phyloP scores from a whole-genome alignment of 371 early-diverging fungal species.

The Syncephalastrum monosporum region DNA sequence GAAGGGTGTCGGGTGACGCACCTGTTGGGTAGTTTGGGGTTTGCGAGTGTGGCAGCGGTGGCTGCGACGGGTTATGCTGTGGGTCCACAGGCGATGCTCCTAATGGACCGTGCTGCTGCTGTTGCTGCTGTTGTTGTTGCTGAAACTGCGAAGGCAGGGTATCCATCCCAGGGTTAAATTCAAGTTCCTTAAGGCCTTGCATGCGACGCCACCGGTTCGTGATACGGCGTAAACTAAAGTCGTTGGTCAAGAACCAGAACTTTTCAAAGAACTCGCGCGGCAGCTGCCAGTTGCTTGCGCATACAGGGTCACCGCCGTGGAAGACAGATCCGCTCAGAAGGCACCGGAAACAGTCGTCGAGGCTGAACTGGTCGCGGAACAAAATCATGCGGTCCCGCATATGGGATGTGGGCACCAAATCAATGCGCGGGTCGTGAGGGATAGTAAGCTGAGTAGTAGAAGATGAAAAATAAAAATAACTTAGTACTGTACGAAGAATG shows the following conservation, averaged over 20 bases:
- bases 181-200: slow-evolving; percentile 29
- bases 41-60: not conserved
- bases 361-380: slow-evolving; percentile 40
- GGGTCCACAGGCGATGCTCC: not conserved
- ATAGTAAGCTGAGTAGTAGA: slow-evolving; percentile 22
- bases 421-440: slow-evolving; percentile 53
- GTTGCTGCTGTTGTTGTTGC: not conserved
- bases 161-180: not conserved
- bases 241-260: slow-evolving; percentile 39
- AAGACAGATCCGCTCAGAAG: slow-evolving; percentile 39
- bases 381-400: slow-evolving; percentile 55
- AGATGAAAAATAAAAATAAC: not conserved
- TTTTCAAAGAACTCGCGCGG: slow-evolving; percentile 46
- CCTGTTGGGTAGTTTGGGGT: not conserved
- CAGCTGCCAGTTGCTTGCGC: slow-evolving; percentile 49
- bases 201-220: slow-evolving; percentile 28
- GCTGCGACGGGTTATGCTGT: not conserved
- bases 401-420: slow-evolving; percentile 47
- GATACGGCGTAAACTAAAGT: slow-evolving; percentile 22
- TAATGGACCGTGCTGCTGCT: not conserved
- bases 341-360: slow-evolving; percentile 49
- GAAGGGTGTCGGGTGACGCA: not conserved
- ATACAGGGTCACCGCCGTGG: slow-evolving; percentile 48
- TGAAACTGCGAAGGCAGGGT: not conserved
- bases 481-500: not conserved